Conservation (phyloP, 140 eudicot genomes). For the Senecio squalidus region DNA sequence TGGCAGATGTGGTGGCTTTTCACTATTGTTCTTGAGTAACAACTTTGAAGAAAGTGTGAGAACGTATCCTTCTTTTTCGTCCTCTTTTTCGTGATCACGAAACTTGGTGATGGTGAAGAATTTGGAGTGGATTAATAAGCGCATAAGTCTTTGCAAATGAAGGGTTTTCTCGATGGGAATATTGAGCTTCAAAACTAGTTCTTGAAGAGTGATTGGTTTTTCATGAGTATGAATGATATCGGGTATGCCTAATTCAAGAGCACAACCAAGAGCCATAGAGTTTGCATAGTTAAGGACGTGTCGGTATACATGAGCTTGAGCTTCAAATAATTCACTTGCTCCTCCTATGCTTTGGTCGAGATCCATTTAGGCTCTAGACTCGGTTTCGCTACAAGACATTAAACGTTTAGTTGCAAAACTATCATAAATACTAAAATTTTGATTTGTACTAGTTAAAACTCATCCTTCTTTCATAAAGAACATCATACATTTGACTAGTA, state of each 20-base stretch:
- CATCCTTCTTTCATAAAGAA: too few species aligned
- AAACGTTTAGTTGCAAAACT: too few species aligned
- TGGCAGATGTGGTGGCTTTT: not conserved
- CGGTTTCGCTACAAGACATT: too few species aligned
- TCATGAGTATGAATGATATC: too few species aligned
- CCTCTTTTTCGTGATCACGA: constrained; percentile 2
- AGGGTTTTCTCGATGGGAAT: too few species aligned
- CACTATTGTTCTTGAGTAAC: constrained; percentile 26
- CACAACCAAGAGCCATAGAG: constrained; percentile 23
- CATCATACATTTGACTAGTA: too few species aligned
- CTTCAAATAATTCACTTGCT: constrained; percentile 23
- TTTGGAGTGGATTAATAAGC: too few species aligned
- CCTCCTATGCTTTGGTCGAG: constrained; percentile 4
- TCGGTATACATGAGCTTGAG: constrained; percentile 25
- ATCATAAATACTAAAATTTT: too few species aligned
- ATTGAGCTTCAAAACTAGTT: constrained; percentile 12
- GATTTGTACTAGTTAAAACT: too few species aligned
- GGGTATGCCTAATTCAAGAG: constrained; percentile 27
- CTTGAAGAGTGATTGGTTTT: constrained; percentile 14
- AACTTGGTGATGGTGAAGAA: too few species aligned
- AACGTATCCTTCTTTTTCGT: constrained; percentile 23
- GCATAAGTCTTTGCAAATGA: constrained; percentile 21
- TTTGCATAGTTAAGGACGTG: constrained; percentile 11
- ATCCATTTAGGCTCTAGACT: constrained; percentile 10
- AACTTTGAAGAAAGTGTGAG: constrained; percentile 26